phyloP scores from a whole-genome alignment of 2,329 filamentous ascomycete species.

The Cladosporium cucumerinum region DNA sequence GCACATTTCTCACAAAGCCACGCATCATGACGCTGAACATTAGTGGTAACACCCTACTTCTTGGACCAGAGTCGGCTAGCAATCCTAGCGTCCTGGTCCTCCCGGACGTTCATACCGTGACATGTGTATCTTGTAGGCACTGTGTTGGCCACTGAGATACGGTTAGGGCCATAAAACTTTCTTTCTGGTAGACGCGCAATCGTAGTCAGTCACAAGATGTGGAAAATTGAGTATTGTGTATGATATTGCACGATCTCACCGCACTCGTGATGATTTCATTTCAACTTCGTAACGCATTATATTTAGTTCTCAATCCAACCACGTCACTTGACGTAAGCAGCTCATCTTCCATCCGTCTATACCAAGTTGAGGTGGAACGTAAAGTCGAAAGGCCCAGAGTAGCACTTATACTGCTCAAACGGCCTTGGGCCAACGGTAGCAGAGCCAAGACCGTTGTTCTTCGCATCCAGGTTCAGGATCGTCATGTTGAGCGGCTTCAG shows the following conservation, averaged over 20 bases:
- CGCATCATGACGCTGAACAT: not conserved
- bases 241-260: not conserved
- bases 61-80: not conserved
- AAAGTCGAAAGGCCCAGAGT: conserved; percentile 14
- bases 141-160: not conserved
- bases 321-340: not conserved
- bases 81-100: too few relatives aligned
- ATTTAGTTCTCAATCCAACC: not conserved
- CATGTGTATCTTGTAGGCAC: not conserved
- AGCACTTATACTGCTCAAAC: conserved; percentile 35
- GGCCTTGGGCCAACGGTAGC: conserved; percentile 59
- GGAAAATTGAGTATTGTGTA: not conserved
- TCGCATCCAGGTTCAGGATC: conserved; percentile 58
- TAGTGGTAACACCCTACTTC: not conserved
- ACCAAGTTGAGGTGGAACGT: conserved; percentile 6
- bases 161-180: too few relatives aligned
- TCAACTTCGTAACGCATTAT: not conserved
- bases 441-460: conserved; percentile 61
- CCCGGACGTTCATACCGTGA: not conserved
- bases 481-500: conserved; percentile 51
- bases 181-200: not conserved
- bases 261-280: not conserved
- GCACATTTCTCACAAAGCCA: not conserved
- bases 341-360: not conserved
- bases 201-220: not conserved